A percentile compares a stretch with the other conserved stretches of the same genome.
These are phyloP conservation scores for Mycena venus DNA, from an alignment of 768 basidiomycete genomes.

Conservation along the genomic window DNA sequence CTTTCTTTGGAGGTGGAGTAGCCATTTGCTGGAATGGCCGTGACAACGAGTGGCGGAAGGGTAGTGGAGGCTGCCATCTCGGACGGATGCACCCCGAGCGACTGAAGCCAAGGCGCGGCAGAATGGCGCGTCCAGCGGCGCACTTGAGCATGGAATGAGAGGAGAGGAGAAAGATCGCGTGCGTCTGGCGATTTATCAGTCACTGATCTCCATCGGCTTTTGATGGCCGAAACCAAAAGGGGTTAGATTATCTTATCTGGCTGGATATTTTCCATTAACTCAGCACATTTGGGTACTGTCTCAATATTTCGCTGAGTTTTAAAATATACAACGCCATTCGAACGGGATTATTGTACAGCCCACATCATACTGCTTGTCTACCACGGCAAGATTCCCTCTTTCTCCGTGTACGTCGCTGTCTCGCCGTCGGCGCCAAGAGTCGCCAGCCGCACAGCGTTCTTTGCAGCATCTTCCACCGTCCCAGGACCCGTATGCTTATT, in stretches of 20 bases:
- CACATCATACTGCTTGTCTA: no score
- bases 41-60: background rate
- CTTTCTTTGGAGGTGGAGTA: conserved; percentile 15
- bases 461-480: conserved; percentile 4
- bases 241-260: background rate
- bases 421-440: conserved; percentile 1
- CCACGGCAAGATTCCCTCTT: conserved; percentile 8
- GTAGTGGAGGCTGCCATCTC: conserved; percentile 6
- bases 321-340: no score
- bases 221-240: background rate
- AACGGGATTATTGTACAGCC: no score
- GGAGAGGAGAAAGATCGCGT: background rate
- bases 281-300: no score
- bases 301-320: no score
- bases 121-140: conserved; percentile 14
- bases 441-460: background rate
- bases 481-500: background rate
- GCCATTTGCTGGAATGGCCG: conserved; percentile 27
- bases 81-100: background rate
- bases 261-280: no score
- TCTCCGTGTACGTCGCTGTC: conserved; percentile 6
- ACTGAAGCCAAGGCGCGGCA: background rate
- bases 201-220: background rate
- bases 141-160: conserved; percentile 11
- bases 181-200: background rate